A percentile compares a stretch with the other conserved stretches of the same genome.
Conservation (phyloP, 352 stramenopile genomes). For the Phytopythium sindhum region DNA sequence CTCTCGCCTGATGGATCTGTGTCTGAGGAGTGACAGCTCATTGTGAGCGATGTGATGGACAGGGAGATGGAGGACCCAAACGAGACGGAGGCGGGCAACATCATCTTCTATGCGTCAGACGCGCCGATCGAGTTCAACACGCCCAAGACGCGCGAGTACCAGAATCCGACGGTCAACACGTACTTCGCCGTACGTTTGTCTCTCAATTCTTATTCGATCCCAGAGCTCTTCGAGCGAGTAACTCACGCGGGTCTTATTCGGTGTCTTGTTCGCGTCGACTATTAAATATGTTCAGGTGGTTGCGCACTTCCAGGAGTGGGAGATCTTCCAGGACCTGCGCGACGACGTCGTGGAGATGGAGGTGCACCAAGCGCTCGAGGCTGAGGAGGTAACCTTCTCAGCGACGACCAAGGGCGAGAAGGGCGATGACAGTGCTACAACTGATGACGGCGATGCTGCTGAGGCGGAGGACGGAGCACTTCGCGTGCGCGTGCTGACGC, state of each 20-base stretch:
- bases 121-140: constrained; percentile 62
- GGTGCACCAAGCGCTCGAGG: constrained; percentile 42
- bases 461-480: not conserved
- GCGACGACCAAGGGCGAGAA: constrained; percentile 1
- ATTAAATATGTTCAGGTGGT: constrained; percentile 31
- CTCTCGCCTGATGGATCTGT: not conserved
- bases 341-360: constrained; percentile 30
- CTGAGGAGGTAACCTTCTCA: constrained; percentile 53
- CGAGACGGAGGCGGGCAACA: constrained; percentile 46
- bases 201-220: not conserved
- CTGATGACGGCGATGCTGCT: not conserved
- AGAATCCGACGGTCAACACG: constrained; percentile 37
- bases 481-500: constrained; percentile 42
- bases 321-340: constrained; percentile 67
- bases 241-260: not conserved
- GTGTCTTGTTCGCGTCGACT: not conserved
- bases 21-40: not conserved
- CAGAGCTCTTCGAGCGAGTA: not conserved
- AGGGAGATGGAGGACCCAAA: constrained; percentile 47
- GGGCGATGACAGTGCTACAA: not conserved
- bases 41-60: not conserved
- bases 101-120: constrained; percentile 77
- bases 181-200: constrained; percentile 49
- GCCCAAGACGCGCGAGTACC: constrained; percentile 45
- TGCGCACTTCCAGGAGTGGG: constrained; percentile 58